Conservation (phyloP, 2,329 filamentous ascomycete genomes). For the Berkeleyomyces basicola region DNA sequence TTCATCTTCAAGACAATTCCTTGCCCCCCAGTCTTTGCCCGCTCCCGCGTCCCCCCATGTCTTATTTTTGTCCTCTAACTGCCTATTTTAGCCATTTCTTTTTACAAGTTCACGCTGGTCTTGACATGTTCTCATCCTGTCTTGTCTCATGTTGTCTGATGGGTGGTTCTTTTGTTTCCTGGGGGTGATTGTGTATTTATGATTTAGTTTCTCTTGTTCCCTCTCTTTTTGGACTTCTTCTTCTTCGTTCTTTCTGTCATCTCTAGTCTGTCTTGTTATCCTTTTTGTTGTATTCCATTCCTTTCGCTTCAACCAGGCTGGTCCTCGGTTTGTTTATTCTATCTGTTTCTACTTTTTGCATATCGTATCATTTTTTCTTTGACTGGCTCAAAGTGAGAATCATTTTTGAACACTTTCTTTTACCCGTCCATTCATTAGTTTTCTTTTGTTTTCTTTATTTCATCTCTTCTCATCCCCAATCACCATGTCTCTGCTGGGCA, state of each 20-base stretch:
- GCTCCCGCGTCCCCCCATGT: neutral
- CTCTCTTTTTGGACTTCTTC: neutral
- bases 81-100: neutral
- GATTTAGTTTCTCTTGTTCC: neutral
- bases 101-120: neutral
- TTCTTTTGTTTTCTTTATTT: neutral
- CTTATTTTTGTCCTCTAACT: neutral
- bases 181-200: neutral
- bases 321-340: neutral
- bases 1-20: neutral
- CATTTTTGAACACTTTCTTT: neutral
- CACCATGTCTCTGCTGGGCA: slow-evolving; percentile 5
- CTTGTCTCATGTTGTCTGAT: neutral
- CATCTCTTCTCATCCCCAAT: neutral
- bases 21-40: neutral
- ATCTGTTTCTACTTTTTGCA: neutral
- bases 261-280: neutral
- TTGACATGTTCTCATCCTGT: neutral
- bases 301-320: neutral
- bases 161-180: neutral
- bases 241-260: neutral
- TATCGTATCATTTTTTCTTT: neutral
- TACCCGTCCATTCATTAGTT: no score
- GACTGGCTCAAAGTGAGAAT: no score
- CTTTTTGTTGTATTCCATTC: neutral